These are phyloP conservation scores for Trichoderma asperelloides DNA, from an alignment of 495 filamentous ascomycete genomes.

Conservation along the genomic window DNA sequence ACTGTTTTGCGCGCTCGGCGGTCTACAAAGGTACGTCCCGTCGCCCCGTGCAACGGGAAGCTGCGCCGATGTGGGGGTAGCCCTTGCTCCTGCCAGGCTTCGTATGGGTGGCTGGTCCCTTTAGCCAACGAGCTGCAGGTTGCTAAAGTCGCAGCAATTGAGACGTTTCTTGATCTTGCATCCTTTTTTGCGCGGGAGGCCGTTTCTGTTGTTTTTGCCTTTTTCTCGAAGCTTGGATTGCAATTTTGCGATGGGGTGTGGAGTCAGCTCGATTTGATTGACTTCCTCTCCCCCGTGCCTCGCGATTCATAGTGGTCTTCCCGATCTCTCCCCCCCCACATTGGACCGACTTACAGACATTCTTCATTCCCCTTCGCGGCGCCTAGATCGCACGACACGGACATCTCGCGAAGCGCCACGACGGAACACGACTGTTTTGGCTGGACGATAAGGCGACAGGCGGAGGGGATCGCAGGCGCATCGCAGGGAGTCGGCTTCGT, in stretches of 20 bases:
- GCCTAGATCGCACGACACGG: background rate
- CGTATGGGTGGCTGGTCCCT: background rate
- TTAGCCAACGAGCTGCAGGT: background rate
- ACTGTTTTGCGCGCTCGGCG: background rate
- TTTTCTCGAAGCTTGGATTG: background rate
- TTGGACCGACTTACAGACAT: background rate
- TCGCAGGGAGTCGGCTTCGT: background rate
- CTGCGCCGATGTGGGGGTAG: background rate
- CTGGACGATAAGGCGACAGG: background rate
- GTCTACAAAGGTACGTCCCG: background rate
- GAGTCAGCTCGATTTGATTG: background rate
- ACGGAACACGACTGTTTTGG: background rate
- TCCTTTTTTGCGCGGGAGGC: background rate
- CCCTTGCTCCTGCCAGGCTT: background rate
- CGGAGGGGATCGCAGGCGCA: background rate
- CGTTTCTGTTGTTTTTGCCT: background rate
- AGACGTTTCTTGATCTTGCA: background rate
- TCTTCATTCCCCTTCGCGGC: background rate
- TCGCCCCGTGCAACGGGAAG: constrained; percentile 5
- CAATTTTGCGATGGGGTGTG: background rate
- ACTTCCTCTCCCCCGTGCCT: too few relatives aligned
- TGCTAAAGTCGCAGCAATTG: background rate
- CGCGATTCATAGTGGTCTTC: too few relatives aligned
- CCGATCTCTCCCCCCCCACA: background rate
- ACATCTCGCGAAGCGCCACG: background rate